Base-by-base conservation (phyloP, 345 rosid species). In the Conringia planisiliqua region DNA sequence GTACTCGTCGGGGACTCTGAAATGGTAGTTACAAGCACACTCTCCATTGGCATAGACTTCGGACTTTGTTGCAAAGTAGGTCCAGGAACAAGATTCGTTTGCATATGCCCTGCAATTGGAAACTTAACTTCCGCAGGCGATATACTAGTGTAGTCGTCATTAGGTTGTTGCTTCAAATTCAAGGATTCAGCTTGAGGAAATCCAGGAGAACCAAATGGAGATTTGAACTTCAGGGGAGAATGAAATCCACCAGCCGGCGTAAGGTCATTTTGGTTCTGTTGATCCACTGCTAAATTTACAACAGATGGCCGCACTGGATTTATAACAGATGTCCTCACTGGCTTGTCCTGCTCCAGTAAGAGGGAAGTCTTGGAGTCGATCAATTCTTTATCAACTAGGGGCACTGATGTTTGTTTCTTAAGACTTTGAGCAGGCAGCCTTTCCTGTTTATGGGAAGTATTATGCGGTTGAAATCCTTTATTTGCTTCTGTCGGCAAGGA, bases 331-430 rank as follows among this genome's bases (percentile, higher is more conserved):
- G 84, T 51, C 54, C 61, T 72, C 82, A 59, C 47, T 29, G 42
- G 84, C 55, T 32, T 62, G 59, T 72, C 60, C 62, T 71, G 68
- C 64, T 80, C 88, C 11, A 82, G 83, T 60, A 85, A 79, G 52
- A 82, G 48, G 70, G 67, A 30, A 71, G 73, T 70, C 72, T 44
- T 62, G 77, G 77, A 73, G 67, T 82, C 83, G 5, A 79, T 55
- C 85, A 85, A 83, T 82, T 85, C 85, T 62, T 77, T 82, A 77
- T 82, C 83, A 70, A 40, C 77, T 50, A 70, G 80, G 75, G 24
- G 70, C 63, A 44, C 7, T 27, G 81, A 74, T 36, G 62, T 79
- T 68, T 78, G 84, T 68, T 75, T 77, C 68, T 71, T 71, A 73
- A 71, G 77, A 71, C 81, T 68, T 72, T 52, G 78, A 61, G 68